Evolutionary conservation across 1,139 yeast genomes (phyloP), one percentile per base, ranked within the genome.

Genomic region (Pichiaceae sp.): DNA sequence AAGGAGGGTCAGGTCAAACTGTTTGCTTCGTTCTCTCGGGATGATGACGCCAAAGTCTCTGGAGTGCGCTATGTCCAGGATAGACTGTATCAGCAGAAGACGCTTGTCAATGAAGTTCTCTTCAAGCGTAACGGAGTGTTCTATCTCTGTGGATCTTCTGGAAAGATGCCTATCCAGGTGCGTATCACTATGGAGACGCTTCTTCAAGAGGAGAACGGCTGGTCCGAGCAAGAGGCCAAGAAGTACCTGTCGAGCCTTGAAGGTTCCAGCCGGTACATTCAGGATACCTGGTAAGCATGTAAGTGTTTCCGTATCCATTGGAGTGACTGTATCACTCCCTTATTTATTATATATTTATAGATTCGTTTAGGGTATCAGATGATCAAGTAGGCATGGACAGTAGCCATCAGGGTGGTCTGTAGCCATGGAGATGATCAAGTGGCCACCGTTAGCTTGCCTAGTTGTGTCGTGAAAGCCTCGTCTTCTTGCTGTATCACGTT

Each of bases 141-240:
- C 4, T 87, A 80, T 54, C 66, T 91, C 2, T 89, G 98, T 64
- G 96, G 98, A 0, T 80, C 95, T 11, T 79, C 95, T 26, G 98
- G 98, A 1, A 75, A 77, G 45, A 93, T 91, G 98, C 98, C 99
- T 1, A 70, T 78, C 28, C 93, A 91, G 54, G 94, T 91, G 1
- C 66, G 95, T 43, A 59, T 82, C 17, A 89, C 96, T 0, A 54
- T 89, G 17, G 68, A 68, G n/a, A 79, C 74, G 24, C 72, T 80
- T 17, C 49, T 86, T 11, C 60, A 62, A 38, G 70, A 72, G 43
- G 54, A 58, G 35, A 53, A 60, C 11, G 69, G 64, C 2, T 49
- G 50, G 51, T 35, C 39, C 32, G 49, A 44, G 15, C 67, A 62
- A 1, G 65, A 64, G 12, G 81, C 89, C 0, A 70, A 68, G 28